A percentile compares a stretch with the other conserved stretches of the same genome.
Evolutionary conservation across 768 basidiomycete genomes (phyloP).

Genomic region (Naganishia kalamii): DNA sequence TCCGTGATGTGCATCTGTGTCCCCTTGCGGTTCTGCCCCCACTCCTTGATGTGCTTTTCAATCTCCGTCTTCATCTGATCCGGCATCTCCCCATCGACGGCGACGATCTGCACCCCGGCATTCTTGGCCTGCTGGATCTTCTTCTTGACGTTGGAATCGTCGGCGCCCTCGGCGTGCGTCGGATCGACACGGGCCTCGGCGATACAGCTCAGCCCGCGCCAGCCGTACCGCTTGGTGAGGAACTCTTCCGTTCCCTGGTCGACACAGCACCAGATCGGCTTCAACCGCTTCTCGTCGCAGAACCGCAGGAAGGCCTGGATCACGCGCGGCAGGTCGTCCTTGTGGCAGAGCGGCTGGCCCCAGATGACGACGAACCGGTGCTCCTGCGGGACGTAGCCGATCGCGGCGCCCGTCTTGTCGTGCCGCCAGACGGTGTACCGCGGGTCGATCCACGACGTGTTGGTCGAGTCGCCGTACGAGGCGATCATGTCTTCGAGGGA

Average conservation of each 20-base stretch:
- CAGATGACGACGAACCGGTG: slow-evolving; percentile 56
- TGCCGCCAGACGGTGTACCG: slow-evolving; percentile 53
- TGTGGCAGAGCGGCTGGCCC: slow-evolving; percentile 57
- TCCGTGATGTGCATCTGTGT: slow-evolving; percentile 56
- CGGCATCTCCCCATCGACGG: slow-evolving; percentile 50
- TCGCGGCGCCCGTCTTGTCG: slow-evolving; percentile 56
- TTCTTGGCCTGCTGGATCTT: slow-evolving; percentile 58
- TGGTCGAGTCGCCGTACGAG: slow-evolving; percentile 60
- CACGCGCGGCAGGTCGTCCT: slow-evolving; percentile 48
- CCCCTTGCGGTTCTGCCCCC: slow-evolving; percentile 56
- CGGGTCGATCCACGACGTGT: slow-evolving; percentile 66
- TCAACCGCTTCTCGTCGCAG: slow-evolving; percentile 50
- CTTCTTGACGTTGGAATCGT: slow-evolving; percentile 55
- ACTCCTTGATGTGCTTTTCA: slow-evolving; percentile 55
- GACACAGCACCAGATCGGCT: slow-evolving; percentile 60
- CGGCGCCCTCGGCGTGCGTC: slow-evolving; percentile 52
- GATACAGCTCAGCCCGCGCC: slow-evolving; percentile 61
- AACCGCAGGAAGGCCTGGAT: slow-evolving; percentile 52
- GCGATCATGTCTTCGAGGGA: slow-evolving; percentile 56
- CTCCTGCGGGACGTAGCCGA: slow-evolving; percentile 57
- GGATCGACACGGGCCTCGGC: slow-evolving; percentile 57
- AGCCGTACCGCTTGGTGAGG: slow-evolving; percentile 52
- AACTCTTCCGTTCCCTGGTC: slow-evolving; percentile 54
- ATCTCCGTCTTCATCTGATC: slow-evolving; percentile 52
- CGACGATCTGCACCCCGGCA: slow-evolving; percentile 33